Conservation (phyloP, 83 land plant genomes). For the Diphasiastrum complanatum region DNA sequence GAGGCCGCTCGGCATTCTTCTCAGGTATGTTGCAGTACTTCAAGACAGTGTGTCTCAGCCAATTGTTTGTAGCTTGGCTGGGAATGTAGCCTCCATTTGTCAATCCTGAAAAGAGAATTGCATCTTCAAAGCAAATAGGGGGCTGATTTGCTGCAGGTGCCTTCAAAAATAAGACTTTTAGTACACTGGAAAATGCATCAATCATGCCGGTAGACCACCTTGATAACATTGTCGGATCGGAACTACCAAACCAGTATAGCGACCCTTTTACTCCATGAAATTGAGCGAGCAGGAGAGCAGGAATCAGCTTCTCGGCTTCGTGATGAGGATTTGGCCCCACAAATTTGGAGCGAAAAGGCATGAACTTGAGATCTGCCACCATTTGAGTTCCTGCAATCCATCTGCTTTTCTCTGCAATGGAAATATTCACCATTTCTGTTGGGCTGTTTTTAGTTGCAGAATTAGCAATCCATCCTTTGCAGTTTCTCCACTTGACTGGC, state of each 20-base stretch:
- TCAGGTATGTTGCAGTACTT: constrained; percentile 29
- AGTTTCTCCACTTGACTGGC: too few relatives aligned
- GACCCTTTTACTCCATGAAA: constrained; percentile 25
- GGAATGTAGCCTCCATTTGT: constrained; percentile 44
- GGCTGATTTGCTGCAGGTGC: constrained; percentile 17
- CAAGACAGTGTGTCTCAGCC: constrained; percentile 33
- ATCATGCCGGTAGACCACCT: constrained; percentile 38
- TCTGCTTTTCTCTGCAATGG: constrained; percentile 1
- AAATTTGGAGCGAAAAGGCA: constrained; percentile 34
- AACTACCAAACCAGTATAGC: constrained; percentile 32
- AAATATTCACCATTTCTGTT: too few relatives aligned
- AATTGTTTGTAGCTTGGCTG: constrained; percentile 27
- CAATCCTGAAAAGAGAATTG: constrained; percentile 31
- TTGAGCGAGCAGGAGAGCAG: constrained; percentile 36
- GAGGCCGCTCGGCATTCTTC: constrained; percentile 24
- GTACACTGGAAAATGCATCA: constrained; percentile 22
- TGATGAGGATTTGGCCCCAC: constrained; percentile 46
- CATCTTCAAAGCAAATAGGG: constrained; percentile 41
- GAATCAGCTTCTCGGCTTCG: constrained; percentile 41
- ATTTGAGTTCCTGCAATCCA: constrained; percentile 37
- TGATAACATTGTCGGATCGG: constrained; percentile 26
- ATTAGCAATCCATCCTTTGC: too few relatives aligned
- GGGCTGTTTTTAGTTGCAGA: too few relatives aligned
- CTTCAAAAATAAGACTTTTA: constrained; percentile 28
- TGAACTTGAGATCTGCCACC: constrained; percentile 40